Percentiles rank a stretch among this genome's conserved stretches.
These are phyloP conservation scores for Picocystis sp. DNA, from an alignment of 163 green algal genomes.

Conservation along the genomic window DNA sequence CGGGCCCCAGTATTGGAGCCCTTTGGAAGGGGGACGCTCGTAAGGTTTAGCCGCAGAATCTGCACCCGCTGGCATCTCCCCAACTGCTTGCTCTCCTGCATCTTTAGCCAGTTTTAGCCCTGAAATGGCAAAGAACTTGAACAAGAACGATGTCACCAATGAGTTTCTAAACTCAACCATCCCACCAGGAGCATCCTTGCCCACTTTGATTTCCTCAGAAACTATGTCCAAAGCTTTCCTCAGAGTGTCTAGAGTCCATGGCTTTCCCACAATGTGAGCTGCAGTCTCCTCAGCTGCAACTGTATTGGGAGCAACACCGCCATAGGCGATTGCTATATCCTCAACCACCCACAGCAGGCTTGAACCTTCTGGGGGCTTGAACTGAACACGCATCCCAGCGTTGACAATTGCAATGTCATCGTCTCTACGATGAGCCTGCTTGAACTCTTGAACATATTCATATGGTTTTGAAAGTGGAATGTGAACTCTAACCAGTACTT, in stretches of 20 bases:
- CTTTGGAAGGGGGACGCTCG: constrained; percentile 36
- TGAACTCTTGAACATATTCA: constrained; percentile 89
- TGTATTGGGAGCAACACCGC: constrained; percentile 66
- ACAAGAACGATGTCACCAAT: constrained; percentile 77
- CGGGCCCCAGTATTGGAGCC: constrained; percentile 58
- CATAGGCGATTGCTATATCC: constrained; percentile 59
- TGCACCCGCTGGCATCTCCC: constrained; percentile 1
- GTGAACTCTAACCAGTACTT: constrained; percentile 62
- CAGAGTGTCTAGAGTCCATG: constrained; percentile 38
- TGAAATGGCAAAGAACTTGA: constrained; percentile 72
- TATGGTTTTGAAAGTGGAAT: constrained; percentile 54
- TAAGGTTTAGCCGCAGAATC: constrained; percentile 26
- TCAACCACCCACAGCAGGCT: constrained; percentile 26
- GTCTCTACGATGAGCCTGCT: constrained; percentile 82
- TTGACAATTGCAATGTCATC: constrained; percentile 99
- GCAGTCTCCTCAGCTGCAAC: constrained; percentile 38
- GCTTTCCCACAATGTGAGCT: constrained; percentile 38
- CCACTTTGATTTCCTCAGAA: constrained; percentile 52
- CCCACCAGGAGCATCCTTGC: constrained; percentile 54
- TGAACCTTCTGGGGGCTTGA: constrained; percentile 16
- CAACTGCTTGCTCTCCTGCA: not conserved
- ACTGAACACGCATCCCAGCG: constrained; percentile 60
- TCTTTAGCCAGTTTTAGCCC: constrained; percentile 2
- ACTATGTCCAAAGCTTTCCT: constrained; percentile 40
- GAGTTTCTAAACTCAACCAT: constrained; percentile 78